A percentile compares a stretch with the other conserved stretches of the same genome.
These are phyloP conservation scores for Hyphopichia burtonii DNA, from an alignment of 1,139 yeast genomes.

Conservation along the genomic window DNA sequence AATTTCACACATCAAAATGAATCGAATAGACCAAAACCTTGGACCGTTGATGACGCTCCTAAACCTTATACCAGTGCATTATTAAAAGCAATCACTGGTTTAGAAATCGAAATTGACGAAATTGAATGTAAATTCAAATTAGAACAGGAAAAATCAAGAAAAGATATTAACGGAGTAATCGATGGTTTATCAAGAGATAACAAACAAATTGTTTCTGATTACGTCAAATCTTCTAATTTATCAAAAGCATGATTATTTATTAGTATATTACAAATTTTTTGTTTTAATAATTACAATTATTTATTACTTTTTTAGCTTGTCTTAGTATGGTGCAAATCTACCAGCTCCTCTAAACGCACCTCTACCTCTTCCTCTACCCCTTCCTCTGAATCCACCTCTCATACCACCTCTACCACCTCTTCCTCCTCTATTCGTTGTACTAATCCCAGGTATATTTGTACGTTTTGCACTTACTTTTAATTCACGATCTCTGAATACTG, in stretches of 20 bases:
- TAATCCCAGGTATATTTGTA: conserved; percentile 74
- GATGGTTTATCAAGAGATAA: conserved; percentile 41
- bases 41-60: conserved; percentile 65
- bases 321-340: conserved; percentile 17
- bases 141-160: conserved; percentile 49
- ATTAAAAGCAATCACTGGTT: conserved; percentile 59
- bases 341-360: conserved; percentile 22
- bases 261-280: background rate
- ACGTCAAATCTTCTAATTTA: conserved; percentile 19
- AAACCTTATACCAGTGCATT: conserved; percentile 41
- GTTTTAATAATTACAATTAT: background rate
- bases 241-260: background rate
- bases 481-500: conserved; percentile 63
- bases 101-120: conserved; percentile 52
- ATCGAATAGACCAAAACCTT: conserved; percentile 36
- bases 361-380: conserved; percentile 28
- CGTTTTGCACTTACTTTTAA: conserved; percentile 74
- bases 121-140: conserved; percentile 60
- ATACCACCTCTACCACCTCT: conserved; percentile 26
- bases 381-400: conserved; percentile 20
- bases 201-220: conserved; percentile 18
- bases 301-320: conserved; percentile 1
- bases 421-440: conserved; percentile 45
- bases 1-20: conserved; percentile 52
- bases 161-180: conserved; percentile 54